phyloP scores from a whole-genome alignment of 495 filamentous ascomycete species.

The Xylaria longipes region DNA sequence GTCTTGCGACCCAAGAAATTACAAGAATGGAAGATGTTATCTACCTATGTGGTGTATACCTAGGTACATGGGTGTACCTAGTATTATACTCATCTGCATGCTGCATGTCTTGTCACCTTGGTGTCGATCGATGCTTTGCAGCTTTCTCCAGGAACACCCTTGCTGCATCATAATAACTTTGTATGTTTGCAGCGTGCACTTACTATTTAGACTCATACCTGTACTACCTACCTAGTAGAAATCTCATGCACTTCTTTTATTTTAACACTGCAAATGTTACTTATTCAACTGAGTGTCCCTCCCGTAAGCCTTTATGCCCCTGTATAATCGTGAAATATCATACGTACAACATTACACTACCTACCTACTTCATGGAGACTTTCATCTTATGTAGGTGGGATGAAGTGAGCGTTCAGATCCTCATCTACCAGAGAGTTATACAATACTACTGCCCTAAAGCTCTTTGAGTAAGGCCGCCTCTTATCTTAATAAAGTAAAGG shows the following conservation, averaged over 20 bases:
- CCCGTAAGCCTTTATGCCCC: not conserved
- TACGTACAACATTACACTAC: not conserved
- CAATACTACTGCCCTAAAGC: not conserved
- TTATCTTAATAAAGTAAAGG: not conserved
- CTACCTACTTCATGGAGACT: not conserved
- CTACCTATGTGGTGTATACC: not conserved
- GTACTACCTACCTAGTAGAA: not conserved
- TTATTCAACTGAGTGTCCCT: not conserved
- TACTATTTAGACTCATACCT: not conserved
- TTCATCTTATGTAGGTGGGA: not conserved
- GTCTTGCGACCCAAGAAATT: not conserved
- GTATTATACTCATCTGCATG: conserved; percentile 5
- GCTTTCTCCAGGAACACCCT: conserved; percentile 1
- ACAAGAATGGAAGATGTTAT: not conserved
- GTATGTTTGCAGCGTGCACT: not conserved
- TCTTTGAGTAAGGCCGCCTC: not conserved
- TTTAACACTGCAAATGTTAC: not conserved
- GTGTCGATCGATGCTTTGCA: conserved; percentile 26
- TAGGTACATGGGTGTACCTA: conserved; percentile 3
- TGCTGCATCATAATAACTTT: not conserved
- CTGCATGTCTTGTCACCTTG: conserved; percentile 14
- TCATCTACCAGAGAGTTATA: not conserved
- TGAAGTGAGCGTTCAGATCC: not conserved
- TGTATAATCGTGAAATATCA: not conserved
- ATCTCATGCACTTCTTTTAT: not conserved